These are phyloP conservation scores for Lactifluus piperatus DNA, from an alignment of 768 basidiomycete genomes.

Conservation along the genomic window DNA sequence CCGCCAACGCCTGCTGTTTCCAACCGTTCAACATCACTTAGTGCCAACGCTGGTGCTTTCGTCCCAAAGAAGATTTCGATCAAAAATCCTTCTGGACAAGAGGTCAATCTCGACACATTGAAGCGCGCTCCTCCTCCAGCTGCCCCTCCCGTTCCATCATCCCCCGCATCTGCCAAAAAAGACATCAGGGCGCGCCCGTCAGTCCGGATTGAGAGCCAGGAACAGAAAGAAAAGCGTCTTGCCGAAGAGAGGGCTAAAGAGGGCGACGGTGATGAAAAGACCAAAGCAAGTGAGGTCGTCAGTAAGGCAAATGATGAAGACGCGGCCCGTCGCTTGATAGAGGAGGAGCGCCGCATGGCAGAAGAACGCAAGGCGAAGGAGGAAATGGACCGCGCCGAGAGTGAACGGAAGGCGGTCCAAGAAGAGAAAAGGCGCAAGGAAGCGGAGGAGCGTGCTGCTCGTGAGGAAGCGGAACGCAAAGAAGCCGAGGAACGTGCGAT, in stretches of 20 bases:
- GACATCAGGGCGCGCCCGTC: slow-evolving; percentile 23
- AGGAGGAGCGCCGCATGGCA: slow-evolving; percentile 30
- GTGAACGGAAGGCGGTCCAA: slow-evolving; percentile 20
- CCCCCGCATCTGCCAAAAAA: slow-evolving; percentile 10
- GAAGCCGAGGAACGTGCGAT: slow-evolving; percentile 31
- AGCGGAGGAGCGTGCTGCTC: slow-evolving; percentile 28
- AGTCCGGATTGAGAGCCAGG: slow-evolving; percentile 59
- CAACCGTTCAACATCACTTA: slow-evolving; percentile 35
- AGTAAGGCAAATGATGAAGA: slow-evolving; percentile 26
- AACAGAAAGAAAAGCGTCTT: slow-evolving; percentile 42
- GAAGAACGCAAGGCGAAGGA: slow-evolving; percentile 35
- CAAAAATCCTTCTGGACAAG: slow-evolving; percentile 38
- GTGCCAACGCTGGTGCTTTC: slow-evolving; percentile 56
- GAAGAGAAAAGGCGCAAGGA: slow-evolving; percentile 28
- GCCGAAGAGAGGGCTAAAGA: slow-evolving; percentile 42
- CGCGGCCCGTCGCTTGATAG: slow-evolving; percentile 16
- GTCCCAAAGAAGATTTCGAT: slow-evolving; percentile 42
- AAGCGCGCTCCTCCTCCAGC: slow-evolving; percentile 38
- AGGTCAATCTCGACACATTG: slow-evolving; percentile 50
- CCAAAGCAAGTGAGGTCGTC: slow-evolving; percentile 27
- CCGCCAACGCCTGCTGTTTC: slow-evolving; percentile 57
- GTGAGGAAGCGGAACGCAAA: slow-evolving; percentile 35
- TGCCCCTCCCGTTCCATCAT: slow-evolving; percentile 29
- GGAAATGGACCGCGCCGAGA: slow-evolving; percentile 35
- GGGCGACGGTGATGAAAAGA: slow-evolving; percentile 35